Base-by-base conservation (phyloP, 2,329 filamentous ascomycete genomes). In the Pyrenophora tritici-repentis region DNA sequence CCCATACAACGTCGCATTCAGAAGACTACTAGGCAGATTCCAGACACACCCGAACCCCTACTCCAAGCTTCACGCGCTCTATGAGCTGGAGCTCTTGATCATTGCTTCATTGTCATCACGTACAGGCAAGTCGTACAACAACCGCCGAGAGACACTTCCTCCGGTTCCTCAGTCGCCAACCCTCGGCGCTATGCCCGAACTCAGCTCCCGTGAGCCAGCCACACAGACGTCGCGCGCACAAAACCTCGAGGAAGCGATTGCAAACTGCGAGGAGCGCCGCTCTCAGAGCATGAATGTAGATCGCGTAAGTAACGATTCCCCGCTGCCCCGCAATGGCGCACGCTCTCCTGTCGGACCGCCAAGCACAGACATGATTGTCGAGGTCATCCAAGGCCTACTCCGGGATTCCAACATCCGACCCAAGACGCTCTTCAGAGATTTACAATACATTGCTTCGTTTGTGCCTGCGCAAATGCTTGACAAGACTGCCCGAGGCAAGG, bases 11-110 rank as follows among this genome's bases (percentile, higher is more conserved):
- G 84, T 86, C 59, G 89, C 91, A 0, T 97, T 96, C 67, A 82
- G 86, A 59, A 86, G 87, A 10, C 79, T 97, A 1, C 79, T 97
- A 26, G 86, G 85, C 57, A 91, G 91, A 76, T 96, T 99, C 62
- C 91, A 90, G 35, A 89, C 92, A 3, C 90, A 95, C 59, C 89
- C 90, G 0, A 96, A 94, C 67, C 94, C 94, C 0, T 89, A 89
- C 61, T 82, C 85, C 17, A 99, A 99, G 73, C 81, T 99, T 10
- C 87, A 88, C 58, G 88, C 90, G 0, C 78, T 97, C 4, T 86
- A 88, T 54, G 91, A 97, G 70, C 80, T 99, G 4, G 87, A 95
- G 66, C 85, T 88, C 35, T 81, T 99, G 38, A 90, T 96, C 49
- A 79, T 89, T 20, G 89, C 89, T 1, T 93, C 88, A 0, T 75